Evolutionary conservation across 2,329 filamentous ascomycete species (phyloP).

Genomic region (Epichloe uncinata): DNA sequence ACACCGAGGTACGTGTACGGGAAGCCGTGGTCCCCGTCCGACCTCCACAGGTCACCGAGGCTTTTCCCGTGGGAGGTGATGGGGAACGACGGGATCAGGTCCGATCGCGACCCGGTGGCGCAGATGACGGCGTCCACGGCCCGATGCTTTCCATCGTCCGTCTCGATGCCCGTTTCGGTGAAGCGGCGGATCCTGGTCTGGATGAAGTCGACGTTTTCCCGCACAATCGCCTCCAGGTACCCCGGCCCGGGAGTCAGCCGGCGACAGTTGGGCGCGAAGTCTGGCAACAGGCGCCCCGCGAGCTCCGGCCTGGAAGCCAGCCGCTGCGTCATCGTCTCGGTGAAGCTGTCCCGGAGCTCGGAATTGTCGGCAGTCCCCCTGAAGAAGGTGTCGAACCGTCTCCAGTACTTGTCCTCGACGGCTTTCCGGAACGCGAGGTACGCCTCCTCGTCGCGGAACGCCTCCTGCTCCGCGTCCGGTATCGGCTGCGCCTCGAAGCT

Average conservation of each 20-base stretch:
- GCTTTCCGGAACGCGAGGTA: conserved; percentile 48
- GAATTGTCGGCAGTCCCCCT: conserved; percentile 37
- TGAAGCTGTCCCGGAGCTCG: conserved; percentile 30
- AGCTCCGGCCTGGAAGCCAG: conserved; percentile 42
- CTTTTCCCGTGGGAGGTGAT: conserved; percentile 42
- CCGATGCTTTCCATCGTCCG: conserved; percentile 39
- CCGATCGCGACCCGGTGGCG: conserved; percentile 52
- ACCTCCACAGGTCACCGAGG: conserved; percentile 42
- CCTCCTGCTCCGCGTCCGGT: conserved; percentile 39
- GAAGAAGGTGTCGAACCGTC: conserved; percentile 40
- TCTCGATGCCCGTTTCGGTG: conserved; percentile 46
- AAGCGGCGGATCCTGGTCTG: conserved; percentile 43
- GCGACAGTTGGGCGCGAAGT: conserved; percentile 51
- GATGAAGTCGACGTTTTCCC: conserved; percentile 49
- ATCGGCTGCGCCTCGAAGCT: conserved; percentile 43
- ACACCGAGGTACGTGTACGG: conserved; percentile 56
- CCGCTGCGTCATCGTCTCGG: conserved; percentile 36
- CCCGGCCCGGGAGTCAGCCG: conserved; percentile 50
- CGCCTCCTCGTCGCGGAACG: conserved; percentile 44
- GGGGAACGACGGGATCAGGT: conserved; percentile 45
- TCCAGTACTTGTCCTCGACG: conserved; percentile 49
- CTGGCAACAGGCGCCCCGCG: conserved; percentile 41
- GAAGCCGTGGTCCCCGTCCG: conserved; percentile 41
- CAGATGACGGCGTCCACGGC: conserved; percentile 54
- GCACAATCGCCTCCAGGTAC: conserved; percentile 50